Conservation (phyloP, 768 basidiomycete species). For the Amanita pseudoporphyria region DNA sequence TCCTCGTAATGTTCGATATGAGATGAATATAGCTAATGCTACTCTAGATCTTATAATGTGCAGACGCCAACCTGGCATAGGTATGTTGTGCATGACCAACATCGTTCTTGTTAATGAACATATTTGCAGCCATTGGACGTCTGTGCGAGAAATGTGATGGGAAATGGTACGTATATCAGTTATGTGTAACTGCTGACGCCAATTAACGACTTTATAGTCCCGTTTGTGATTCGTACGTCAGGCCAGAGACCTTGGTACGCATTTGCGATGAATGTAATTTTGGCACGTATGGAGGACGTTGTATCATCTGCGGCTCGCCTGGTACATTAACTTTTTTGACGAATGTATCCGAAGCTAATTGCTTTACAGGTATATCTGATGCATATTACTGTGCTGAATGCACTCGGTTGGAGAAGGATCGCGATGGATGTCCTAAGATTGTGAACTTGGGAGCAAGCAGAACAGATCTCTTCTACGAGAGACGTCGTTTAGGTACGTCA, state of each 20-base stretch:
- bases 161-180: conserved; percentile 67
- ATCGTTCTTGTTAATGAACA: conserved; percentile 1
- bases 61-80: conserved; percentile 94
- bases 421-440: conserved; percentile 98
- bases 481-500: conserved; percentile 66
- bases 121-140: conserved; percentile 77
- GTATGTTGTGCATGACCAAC: conserved; percentile 27
- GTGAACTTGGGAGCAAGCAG: conserved; percentile 93
- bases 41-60: conserved; percentile 92
- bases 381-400: conserved; percentile 99
- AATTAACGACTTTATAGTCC: conserved; percentile 43
- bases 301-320: conserved; percentile 95
- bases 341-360: not conserved
- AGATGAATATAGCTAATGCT: not conserved
- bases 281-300: conserved; percentile 93
- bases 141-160: conserved; percentile 99
- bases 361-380: conserved; percentile 82
- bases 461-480: conserved; percentile 88
- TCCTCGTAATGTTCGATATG: no score
- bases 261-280: conserved; percentile 99
- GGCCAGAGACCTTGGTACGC: conserved; percentile 94
- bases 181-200: not conserved
- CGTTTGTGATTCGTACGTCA: conserved; percentile 97
- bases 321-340: conserved; percentile 39
- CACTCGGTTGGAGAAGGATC: conserved; percentile 91